Evolutionary conservation across 1,139 yeast genomes (phyloP).

Genomic region (Suhomyces chickasaworum): DNA sequence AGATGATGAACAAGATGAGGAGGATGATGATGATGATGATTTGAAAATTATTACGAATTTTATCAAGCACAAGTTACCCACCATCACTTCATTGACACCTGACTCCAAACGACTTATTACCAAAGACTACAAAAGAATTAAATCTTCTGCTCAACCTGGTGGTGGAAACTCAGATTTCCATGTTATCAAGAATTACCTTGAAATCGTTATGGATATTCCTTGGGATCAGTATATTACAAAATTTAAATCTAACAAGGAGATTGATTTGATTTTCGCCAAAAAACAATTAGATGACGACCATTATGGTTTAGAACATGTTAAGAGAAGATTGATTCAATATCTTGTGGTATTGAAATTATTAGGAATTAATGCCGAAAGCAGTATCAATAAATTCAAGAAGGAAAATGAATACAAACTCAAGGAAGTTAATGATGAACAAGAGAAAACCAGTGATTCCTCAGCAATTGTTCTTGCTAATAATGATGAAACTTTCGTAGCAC

Average conservation of each 20-base stretch:
- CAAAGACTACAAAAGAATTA: slow-evolving; percentile 67
- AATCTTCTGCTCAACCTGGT: slow-evolving; percentile 52
- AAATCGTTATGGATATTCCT: slow-evolving; percentile 69
- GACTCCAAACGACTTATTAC: slow-evolving; percentile 61
- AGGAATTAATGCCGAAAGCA: slow-evolving; percentile 41
- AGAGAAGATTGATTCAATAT: slow-evolving; percentile 78
- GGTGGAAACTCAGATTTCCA: slow-evolving; percentile 67
- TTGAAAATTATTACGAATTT: slow-evolving; percentile 47
- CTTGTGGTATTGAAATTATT: slow-evolving; percentile 74
- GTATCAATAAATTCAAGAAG: slow-evolving; percentile 19
- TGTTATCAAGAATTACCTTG: slow-evolving; percentile 69
- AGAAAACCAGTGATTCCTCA: slow-evolving; percentile 9
- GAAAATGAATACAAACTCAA: slow-evolving; percentile 12
- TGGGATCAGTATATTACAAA: slow-evolving; percentile 51
- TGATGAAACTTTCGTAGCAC: slow-evolving; percentile 37
- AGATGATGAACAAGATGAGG: slow-evolving; percentile 29
- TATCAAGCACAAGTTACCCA: slow-evolving; percentile 48
- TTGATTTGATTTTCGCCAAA: slow-evolving; percentile 59
- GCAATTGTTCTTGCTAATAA: slow-evolving; percentile 40
- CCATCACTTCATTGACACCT: slow-evolving; percentile 33
- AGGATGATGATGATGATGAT: slow-evolving; percentile 50
- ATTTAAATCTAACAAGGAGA: slow-evolving; percentile 42
- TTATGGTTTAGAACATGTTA: slow-evolving; percentile 80
- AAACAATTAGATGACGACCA: slow-evolving; percentile 75
- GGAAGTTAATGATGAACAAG: slow-evolving; percentile 11